These are phyloP conservation scores for Chenopodium album DNA, from an alignment of 148 eudicot species.

Conservation along the genomic window DNA sequence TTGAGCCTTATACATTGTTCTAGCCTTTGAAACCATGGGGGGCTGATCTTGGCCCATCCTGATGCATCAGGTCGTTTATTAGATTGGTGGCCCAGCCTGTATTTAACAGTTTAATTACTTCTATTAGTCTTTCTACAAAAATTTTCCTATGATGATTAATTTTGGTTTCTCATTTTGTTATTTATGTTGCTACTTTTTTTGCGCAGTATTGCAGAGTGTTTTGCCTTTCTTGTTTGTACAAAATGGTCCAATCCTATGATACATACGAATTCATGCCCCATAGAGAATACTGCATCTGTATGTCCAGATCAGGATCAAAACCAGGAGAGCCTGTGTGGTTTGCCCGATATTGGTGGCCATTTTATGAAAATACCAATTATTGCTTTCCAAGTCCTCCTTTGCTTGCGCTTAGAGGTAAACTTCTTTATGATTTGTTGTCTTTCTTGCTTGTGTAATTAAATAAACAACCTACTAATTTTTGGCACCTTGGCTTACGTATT, in stretches of 20 bases:
- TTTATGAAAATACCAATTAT: conserved; percentile 83
- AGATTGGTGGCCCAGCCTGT: not conserved
- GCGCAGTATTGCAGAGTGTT: conserved; percentile 89
- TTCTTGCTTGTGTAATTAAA: not conserved
- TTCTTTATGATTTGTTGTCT: not conserved
- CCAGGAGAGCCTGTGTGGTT: conserved; percentile 57
- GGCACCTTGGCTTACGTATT: not conserved
- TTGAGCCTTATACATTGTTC: too few species aligned
- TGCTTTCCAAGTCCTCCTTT: conserved; percentile 79
- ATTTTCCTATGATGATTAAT: not conserved
- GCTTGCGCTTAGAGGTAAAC: conserved; percentile 85
- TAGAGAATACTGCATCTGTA: conserved; percentile 62
- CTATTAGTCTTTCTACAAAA: not conserved
- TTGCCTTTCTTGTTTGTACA: conserved; percentile 96
- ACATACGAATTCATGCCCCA: conserved; percentile 49
- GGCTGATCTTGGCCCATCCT: not conserved
- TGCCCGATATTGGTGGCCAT: conserved; percentile 92
- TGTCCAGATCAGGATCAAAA: conserved; percentile 56
- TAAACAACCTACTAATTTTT: not conserved
- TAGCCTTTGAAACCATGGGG: not conserved
- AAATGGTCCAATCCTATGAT: conserved; percentile 95
- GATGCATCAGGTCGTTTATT: not conserved
- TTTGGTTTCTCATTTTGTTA: not conserved
- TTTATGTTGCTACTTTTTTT: conserved; percentile 10
- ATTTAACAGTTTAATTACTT: not conserved